Base-by-base conservation (phyloP, 768 basidiomycete genomes). In the Calvatia gigantea region DNA sequence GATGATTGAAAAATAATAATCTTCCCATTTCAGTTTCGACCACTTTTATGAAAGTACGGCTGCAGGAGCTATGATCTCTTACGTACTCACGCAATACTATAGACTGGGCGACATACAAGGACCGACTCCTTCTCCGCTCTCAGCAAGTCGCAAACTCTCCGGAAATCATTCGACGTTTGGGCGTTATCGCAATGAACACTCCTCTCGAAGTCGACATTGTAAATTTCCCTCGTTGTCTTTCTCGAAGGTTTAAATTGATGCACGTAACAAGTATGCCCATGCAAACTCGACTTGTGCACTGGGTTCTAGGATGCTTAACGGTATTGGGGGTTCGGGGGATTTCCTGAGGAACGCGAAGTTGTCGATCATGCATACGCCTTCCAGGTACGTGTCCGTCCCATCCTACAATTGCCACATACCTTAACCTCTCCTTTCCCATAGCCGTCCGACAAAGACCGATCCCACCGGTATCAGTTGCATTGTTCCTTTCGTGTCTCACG, bases 101-200 rank as follows among this genome's bases (percentile, higher is more conserved):
- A 79, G 75, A 78, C 49, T 79, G 78, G 78, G 61, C 63, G 0
- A 65, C 69, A 28, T 79, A 79, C 64, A 76, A 77, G 54, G 73
- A 78, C 58, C 65, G 77, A 0, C 72, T 79, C 0, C 67, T 79
- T 14, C 70, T 79, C 5, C 75, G 77, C 14, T 78, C 77, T 1
- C 78, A 79, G 51, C 78, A 79, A 61, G 77, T 79, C 2, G 77
- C 77, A 51, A 79, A 79, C 60, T 73, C 78, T 1, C 77, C 78
- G 2, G 78, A 79, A 61, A 68, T 79, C 45, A 78, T 79, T 54
- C 66, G 78, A 9, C 67, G 78, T 1, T 68, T 79, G 12, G 78
- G 78, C 51, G 64, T 78, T 45, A 79, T 79, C 32, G 78, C 78
- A 7, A 79, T 79, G 78, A 79, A 79, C 57, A 78, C 78, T 0